Conservation (phyloP, 2,329 filamentous ascomycete species). For the Hypomyces perniciosus region DNA sequence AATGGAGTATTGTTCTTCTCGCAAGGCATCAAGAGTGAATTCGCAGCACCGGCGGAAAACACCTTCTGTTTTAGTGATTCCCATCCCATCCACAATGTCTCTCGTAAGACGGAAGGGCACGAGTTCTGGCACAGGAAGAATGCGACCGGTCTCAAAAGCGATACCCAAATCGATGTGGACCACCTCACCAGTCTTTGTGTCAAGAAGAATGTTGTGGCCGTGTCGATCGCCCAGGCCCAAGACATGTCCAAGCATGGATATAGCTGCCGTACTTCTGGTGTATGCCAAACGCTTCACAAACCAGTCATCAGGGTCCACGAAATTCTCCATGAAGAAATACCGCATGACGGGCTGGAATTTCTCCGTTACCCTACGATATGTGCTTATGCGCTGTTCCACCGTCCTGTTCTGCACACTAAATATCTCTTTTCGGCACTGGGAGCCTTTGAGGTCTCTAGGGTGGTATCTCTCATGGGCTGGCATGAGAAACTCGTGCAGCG, state of each 20-base stretch:
- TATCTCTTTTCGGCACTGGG: constrained; percentile 74
- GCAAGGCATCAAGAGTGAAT: constrained; percentile 88
- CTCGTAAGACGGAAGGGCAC: constrained; percentile 93
- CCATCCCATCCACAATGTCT: constrained; percentile 96
- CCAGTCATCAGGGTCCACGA: constrained; percentile 92
- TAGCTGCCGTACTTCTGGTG: constrained; percentile 85
- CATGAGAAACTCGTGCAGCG: constrained; percentile 86
- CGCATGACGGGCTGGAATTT: constrained; percentile 89
- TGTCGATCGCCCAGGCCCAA: constrained; percentile 91
- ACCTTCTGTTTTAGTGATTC: constrained; percentile 88
- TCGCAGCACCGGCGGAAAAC: constrained; percentile 98
- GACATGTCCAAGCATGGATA: constrained; percentile 90
- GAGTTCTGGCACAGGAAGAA: constrained; percentile 91
- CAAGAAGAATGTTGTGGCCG: constrained; percentile 93
- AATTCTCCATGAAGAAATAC: constrained; percentile 96
- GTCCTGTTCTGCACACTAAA: constrained; percentile 63
- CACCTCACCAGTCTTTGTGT: constrained; percentile 82
- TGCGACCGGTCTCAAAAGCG: constrained; percentile 90
- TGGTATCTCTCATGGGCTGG: constrained; percentile 84
- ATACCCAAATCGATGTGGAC: constrained; percentile 97
- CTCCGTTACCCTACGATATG: constrained; percentile 72
- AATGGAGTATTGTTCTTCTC: constrained; percentile 94
- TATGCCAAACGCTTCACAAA: constrained; percentile 85
- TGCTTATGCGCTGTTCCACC: constrained; percentile 63
- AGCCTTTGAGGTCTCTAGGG: constrained; percentile 73